Base-by-base conservation (phyloP, 148 eudicot species). In the Camellia granthamiana region DNA sequence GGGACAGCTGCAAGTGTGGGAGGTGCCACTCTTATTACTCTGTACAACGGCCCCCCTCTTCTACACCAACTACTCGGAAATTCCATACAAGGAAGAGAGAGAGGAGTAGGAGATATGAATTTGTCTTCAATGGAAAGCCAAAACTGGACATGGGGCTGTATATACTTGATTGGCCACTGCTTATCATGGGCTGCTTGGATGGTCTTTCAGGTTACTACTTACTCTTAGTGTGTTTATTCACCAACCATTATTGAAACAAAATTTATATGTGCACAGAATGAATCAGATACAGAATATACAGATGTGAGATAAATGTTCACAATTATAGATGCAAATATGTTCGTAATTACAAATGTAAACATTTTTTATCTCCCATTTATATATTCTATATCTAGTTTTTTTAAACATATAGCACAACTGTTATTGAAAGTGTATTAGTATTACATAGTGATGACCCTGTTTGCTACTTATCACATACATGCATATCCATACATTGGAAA, bases 171-270 rank as follows among this genome's bases (percentile, higher is more conserved):
- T 67, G 92, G 88, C 10, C 97, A 93, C 85, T 93, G 97, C 87
- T 80, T 90, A 80, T 89, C 93, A 11, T 93, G 97, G 97, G 93
- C 95, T 78, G 97, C 90, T 81, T 93, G 95, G 95, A 85, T 93
- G 89, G 93, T 93, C 70, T 85, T 90, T 84, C 94, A 93, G 94
- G 94, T 87, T 69, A 6, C 38, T 30, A 30, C 38, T 30, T 30
- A 30, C 38, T 30, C 38, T 30, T 30, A 30, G 38, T 30, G 38
- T 30, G 78, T 55, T 42, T 49, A 47, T 30, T 2, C 10, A 70
- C 67, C 42, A 43, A 15, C 1, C 30, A 6, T 30, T 60, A 72
- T 65, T 11, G 19, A 69, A 38, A 38, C 11, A 30, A 30, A 30
- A 30, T 30, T 30, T 30, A 30, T 30, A 30, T 30, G 1, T 30